Evolutionary conservation across 1,284 basidiomycete genomes (phyloP).

Genomic region (Microbotryomycetes sp.): DNA sequence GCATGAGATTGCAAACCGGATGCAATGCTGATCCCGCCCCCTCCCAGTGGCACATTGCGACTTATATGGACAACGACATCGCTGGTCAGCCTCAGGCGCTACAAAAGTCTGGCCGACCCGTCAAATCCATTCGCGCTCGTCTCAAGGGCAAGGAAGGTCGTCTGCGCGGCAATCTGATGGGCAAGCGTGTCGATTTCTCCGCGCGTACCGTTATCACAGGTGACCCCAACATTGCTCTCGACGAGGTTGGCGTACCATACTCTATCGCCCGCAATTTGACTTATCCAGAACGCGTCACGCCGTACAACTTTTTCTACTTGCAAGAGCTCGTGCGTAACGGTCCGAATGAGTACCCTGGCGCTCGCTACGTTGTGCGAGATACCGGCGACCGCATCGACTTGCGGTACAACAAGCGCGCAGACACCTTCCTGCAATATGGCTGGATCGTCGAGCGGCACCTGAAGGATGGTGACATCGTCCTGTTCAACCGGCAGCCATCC

Average conservation of each 20-base stretch:
- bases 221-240: slow-evolving; percentile 92
- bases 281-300: slow-evolving; percentile 95
- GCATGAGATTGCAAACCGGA: too few species aligned
- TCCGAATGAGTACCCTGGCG: slow-evolving; percentile 90
- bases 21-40: background rate
- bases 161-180: slow-evolving; percentile 96
- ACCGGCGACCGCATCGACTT: slow-evolving; percentile 97
- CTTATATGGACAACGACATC: slow-evolving; percentile 99
- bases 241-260: slow-evolving; percentile 95
- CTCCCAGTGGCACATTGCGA: slow-evolving; percentile 86
- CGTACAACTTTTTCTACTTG: slow-evolving; percentile 91
- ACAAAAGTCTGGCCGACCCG: slow-evolving; percentile 94
- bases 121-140: slow-evolving; percentile 96
- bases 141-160: slow-evolving; percentile 99
- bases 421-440: slow-evolving; percentile 93
- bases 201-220: slow-evolving; percentile 99
- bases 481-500: slow-evolving; percentile 98
- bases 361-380: slow-evolving; percentile 93
- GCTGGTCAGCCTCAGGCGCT: slow-evolving; percentile 95
- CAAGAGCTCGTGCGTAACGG: slow-evolving; percentile 97
- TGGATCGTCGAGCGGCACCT: slow-evolving; percentile 99
- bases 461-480: slow-evolving; percentile 91
- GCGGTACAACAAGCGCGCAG: slow-evolving; percentile 95
- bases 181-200: slow-evolving; percentile 98
- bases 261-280: slow-evolving; percentile 98